A percentile compares a stretch with the other conserved stretches of the same genome.
These are phyloP conservation scores for Globisporangium lucens DNA, from an alignment of 352 stramenopile genomes.

Conservation along the genomic window DNA sequence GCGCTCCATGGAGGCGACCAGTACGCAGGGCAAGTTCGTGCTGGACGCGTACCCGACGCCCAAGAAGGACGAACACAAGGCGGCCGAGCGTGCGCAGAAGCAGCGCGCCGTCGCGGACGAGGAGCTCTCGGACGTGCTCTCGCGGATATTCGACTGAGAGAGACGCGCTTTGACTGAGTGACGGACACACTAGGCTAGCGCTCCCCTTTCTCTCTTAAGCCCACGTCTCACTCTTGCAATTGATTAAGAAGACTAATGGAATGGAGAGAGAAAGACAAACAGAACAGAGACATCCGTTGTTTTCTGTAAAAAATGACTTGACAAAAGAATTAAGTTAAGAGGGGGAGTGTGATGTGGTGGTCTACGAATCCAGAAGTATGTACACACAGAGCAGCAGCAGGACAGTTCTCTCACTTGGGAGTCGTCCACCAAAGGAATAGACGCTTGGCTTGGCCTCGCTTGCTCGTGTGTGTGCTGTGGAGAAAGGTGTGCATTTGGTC, in stretches of 20 bases:
- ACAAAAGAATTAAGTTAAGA: constrained; percentile 13
- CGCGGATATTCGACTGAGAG: constrained; percentile 43
- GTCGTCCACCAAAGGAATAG: neutral
- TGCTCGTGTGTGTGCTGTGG: neutral
- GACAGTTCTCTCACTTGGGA: neutral
- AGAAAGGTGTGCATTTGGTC: neutral
- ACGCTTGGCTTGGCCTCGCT: neutral
- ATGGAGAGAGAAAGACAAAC: neutral
- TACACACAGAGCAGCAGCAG: neutral
- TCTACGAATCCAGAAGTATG: constrained; percentile 2
- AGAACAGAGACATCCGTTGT: neutral
- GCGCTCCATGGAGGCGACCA: constrained; percentile 57
- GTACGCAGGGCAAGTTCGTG: constrained; percentile 74
- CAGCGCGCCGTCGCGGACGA: constrained; percentile 43
- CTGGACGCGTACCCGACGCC: constrained; percentile 61
- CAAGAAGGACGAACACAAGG: constrained; percentile 34
- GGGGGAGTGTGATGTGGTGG: neutral
- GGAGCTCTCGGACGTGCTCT: constrained; percentile 40
- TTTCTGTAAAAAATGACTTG: constrained; percentile 4
- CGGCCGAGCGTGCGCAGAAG: constrained; percentile 47
- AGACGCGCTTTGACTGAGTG: neutral
- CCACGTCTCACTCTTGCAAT: neutral
- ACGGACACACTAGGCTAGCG: neutral
- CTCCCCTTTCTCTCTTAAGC: neutral
- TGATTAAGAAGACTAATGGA: neutral